Evolutionary conservation across 371 early-diverging fungal genomes (phyloP).

Genomic region (Phascolomyces articulosus): DNA sequence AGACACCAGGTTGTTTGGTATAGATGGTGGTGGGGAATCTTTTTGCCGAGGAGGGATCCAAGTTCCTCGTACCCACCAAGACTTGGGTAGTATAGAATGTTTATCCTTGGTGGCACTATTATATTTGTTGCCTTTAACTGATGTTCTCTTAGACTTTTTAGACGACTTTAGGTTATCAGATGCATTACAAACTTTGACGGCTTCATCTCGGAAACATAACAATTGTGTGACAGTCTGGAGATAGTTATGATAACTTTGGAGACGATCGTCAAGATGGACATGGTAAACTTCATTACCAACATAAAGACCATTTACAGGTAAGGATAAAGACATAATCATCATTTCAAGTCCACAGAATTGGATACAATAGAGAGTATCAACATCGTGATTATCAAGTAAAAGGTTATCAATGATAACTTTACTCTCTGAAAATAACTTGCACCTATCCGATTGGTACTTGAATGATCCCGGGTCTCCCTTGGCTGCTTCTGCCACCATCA

Average conservation of each 20-base stretch:
- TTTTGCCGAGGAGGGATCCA: constrained; percentile 1
- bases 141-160: not conserved
- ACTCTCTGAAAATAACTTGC: not conserved
- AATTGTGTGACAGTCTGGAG: no score
- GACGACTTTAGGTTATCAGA: not conserved
- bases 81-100: not conserved
- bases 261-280: not conserved
- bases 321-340: not conserved
- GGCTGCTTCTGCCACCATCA: not conserved
- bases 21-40: no score
- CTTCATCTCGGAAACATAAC: not conserved
- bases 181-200: not conserved
- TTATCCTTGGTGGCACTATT: not conserved
- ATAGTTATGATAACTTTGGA: not conserved
- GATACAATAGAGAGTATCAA: not conserved
- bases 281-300: not conserved
- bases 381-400: not conserved
- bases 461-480: not conserved
- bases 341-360: not conserved
- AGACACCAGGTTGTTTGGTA: no score
- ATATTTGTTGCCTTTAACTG: constrained; percentile 1
- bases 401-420: not conserved
- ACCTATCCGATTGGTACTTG: constrained; percentile 1
- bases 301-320: not conserved
- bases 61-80: constrained; percentile 3